These are phyloP conservation scores for Lentinus brumalis DNA, from an alignment of 768 basidiomycete genomes.

Conservation along the genomic window DNA sequence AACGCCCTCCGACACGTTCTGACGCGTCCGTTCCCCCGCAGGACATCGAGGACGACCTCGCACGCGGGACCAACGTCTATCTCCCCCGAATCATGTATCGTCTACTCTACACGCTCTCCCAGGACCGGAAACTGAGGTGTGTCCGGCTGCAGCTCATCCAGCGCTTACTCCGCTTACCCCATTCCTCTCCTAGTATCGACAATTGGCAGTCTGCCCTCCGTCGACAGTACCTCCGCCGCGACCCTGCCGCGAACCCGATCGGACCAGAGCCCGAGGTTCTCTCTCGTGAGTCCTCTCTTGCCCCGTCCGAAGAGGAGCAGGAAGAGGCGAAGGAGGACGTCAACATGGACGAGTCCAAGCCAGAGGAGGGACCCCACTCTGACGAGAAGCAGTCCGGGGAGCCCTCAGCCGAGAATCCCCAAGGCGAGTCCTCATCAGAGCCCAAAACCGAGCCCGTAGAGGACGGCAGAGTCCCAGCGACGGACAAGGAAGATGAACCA, in stretches of 20 bases:
- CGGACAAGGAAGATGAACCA: slow-evolving; percentile 5
- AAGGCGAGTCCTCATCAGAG: neutral
- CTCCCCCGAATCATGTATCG: slow-evolving; percentile 76
- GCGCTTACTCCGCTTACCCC: slow-evolving; percentile 20
- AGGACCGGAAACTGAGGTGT: slow-evolving; percentile 80
- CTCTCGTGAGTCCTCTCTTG: slow-evolving; percentile 26
- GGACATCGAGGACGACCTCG: slow-evolving; percentile 82
- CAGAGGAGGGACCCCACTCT: neutral
- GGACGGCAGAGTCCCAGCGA: slow-evolving; percentile 6
- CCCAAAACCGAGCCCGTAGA: slow-evolving; percentile 9
- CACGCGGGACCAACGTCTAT: slow-evolving; percentile 56
- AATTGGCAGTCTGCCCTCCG: slow-evolving; percentile 81
- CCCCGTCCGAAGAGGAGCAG: slow-evolving; percentile 19
- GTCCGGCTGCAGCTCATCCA: slow-evolving; percentile 30
- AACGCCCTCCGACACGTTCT: slow-evolving; percentile 1
- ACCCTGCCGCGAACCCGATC: slow-evolving; percentile 71
- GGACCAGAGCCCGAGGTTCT: slow-evolving; percentile 53
- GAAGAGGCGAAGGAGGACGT: slow-evolving; percentile 20
- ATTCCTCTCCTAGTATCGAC: slow-evolving; percentile 49
- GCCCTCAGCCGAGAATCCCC: neutral
- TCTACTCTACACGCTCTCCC: slow-evolving; percentile 71
- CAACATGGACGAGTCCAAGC: neutral
- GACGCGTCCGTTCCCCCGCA: slow-evolving; percentile 33
- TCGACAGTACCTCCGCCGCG: slow-evolving; percentile 74
- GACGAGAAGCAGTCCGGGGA: neutral